Conservation (phyloP, 306 rosid species). For the Quercus agrifolia region DNA sequence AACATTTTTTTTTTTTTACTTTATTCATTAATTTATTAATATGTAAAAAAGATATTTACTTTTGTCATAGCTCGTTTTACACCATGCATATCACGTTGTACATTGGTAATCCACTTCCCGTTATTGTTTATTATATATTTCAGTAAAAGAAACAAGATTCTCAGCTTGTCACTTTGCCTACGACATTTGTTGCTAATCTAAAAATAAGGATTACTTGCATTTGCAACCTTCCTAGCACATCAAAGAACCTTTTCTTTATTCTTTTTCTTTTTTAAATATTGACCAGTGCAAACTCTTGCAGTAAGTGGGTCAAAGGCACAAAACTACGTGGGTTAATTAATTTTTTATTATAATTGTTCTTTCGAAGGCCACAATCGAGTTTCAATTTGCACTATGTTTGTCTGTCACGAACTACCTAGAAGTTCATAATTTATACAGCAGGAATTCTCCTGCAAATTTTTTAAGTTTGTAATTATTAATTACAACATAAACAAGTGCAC, state of each 20-base stretch:
- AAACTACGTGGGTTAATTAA: neutral
- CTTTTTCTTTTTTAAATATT: neutral
- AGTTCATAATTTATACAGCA: too few species aligned
- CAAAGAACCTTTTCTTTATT: neutral
- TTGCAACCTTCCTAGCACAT: constrained; percentile 14
- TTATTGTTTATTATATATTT: neutral
- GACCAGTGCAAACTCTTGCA: neutral
- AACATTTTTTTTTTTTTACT: too few species aligned
- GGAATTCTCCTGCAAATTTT: neutral
- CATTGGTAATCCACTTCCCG: neutral
- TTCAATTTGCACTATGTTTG: neutral
- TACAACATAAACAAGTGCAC: neutral
- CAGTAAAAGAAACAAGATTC: neutral
- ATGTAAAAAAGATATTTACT: too few species aligned
- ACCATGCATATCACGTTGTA: neutral
- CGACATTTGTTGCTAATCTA: neutral
- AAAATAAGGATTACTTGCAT: constrained; percentile 19
- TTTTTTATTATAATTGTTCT: neutral
- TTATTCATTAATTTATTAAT: too few species aligned
- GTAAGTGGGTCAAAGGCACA: neutral
- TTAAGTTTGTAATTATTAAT: neutral
- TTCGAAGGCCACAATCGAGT: neutral
- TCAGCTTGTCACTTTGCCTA: constrained; percentile 1
- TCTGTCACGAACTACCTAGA: too few species aligned
- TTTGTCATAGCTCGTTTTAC: neutral